Evolutionary conservation across 441 rosid species (phyloP).

Genomic region (Monsonia emarginata): DNA sequence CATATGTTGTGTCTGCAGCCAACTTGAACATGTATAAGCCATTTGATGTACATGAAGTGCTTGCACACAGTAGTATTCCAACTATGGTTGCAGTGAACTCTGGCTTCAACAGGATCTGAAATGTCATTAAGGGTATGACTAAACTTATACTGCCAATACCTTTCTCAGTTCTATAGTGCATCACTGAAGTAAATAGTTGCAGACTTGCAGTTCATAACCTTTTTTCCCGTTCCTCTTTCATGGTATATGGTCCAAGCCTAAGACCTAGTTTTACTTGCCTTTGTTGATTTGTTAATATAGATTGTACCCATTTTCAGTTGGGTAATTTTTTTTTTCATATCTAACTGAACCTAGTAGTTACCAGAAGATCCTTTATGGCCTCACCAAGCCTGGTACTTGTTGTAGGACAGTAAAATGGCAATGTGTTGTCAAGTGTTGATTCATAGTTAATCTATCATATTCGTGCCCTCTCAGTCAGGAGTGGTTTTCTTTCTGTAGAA

Average conservation of each 20-base stretch:
- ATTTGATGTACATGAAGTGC: slow-evolving; percentile 1
- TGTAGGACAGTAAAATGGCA: slow-evolving; percentile 11
- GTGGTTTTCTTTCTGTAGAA: slow-evolving; percentile 14
- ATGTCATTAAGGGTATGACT: neutral
- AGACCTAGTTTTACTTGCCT: neutral
- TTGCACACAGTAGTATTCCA: slow-evolving; percentile 6
- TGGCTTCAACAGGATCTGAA: neutral
- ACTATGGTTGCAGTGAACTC: neutral
- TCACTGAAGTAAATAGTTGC: neutral
- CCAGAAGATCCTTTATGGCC: neutral
- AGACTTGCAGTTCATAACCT: no score
- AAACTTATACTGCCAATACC: neutral
- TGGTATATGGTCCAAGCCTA: neutral
- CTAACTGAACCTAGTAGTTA: neutral
- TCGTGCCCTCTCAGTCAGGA: slow-evolving; percentile 6
- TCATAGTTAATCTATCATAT: slow-evolving; percentile 14
- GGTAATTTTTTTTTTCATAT: neutral
- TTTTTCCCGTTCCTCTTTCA: no score
- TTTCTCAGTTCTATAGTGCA: neutral
- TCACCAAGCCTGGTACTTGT: slow-evolving; percentile 4
- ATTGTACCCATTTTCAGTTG: neutral
- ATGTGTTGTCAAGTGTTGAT: neutral
- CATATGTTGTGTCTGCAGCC: slow-evolving; percentile 10
- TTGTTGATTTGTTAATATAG: neutral
- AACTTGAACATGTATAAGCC: slow-evolving; percentile 1